Percentiles rank a stretch among this genome's conserved stretches.
Conservation (phyloP, 331 rosid genomes). For the Ulmus americana region DNA sequence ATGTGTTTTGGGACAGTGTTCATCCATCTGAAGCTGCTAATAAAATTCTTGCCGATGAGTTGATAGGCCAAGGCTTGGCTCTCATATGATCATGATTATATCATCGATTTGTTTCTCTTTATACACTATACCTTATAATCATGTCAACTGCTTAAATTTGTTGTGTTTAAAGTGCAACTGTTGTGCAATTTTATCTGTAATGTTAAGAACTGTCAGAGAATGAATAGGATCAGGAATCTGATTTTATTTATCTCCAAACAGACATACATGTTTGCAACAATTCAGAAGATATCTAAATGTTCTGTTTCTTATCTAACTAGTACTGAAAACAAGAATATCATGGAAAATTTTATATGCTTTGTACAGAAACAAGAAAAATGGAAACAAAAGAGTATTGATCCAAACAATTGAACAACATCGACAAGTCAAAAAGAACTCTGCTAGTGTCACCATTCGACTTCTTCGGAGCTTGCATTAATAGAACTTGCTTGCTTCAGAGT, state of each 20-base stretch:
- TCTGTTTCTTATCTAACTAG: neutral
- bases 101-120: neutral
- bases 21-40: slow-evolving; percentile 86
- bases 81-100: slow-evolving; percentile 38
- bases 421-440: too few species aligned
- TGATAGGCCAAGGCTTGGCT: slow-evolving; percentile 49
- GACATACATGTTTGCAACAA: too few species aligned
- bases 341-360: neutral
- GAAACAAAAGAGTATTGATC: too few species aligned
- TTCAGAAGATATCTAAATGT: neutral
- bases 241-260: too few species aligned
- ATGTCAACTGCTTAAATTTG: neutral
- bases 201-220: neutral
- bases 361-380: neutral
- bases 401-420: too few species aligned
- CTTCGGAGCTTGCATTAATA: too few species aligned
- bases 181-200: neutral
- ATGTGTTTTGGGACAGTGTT: slow-evolving; percentile 84
- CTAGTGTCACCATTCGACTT: too few species aligned
- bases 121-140: slow-evolving; percentile 5
- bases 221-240: neutral
- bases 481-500: too few species aligned
- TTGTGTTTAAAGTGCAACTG: neutral
- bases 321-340: neutral
- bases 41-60: slow-evolving; percentile 61